Base-by-base conservation (phyloP, 2,329 filamentous ascomycete genomes). In the Aspergillus versicolor region DNA sequence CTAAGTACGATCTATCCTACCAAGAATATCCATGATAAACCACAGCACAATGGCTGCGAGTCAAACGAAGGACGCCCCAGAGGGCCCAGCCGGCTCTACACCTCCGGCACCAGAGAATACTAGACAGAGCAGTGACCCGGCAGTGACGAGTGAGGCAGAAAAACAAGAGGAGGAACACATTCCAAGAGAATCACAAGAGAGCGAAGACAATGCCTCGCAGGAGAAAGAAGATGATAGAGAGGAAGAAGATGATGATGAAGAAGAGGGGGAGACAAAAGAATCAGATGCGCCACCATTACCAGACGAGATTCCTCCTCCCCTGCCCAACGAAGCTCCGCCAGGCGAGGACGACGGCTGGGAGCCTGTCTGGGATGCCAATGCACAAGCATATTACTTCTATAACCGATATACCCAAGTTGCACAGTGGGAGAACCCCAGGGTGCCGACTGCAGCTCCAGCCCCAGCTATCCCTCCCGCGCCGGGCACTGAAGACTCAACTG, bases 361-460 rank as follows among this genome's bases (percentile, higher is more conserved):
- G 58, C 86, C 86, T 37, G 81, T 89, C 57, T 95, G 90, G 89
- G 91, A 95, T 66, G 75, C 82, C 22, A 80, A 73, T 51, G 81
- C 83, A 2, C 82, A 88, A 62, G 82, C 85, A 4, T 96, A 87
- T 77, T 95, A 91, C 77, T 96, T 95, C 76, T 87, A 87, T 79
- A 96, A 96, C 72, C 86, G 88, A 64, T 87, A 89, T 72, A 94
- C 90, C 4, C 82, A 84, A 37, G 78, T 83, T 57, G 86, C 86
- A 53, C 91, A 94, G 69, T 94, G 91, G 88, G 89, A 93, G 37
- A 96, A 96, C 67, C 92, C 92, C 5, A 88, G 92, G 49, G 79
- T 93, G 4, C 82, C 87, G 5, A 76, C 78, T 47, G 74, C 75
- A 32, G 44, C 43, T 12, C 13, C 34, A n/a, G 12, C 43, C 15